phyloP scores from a whole-genome alignment of 2,329 filamentous ascomycete species.

The Paraconiothyrium sp. region DNA sequence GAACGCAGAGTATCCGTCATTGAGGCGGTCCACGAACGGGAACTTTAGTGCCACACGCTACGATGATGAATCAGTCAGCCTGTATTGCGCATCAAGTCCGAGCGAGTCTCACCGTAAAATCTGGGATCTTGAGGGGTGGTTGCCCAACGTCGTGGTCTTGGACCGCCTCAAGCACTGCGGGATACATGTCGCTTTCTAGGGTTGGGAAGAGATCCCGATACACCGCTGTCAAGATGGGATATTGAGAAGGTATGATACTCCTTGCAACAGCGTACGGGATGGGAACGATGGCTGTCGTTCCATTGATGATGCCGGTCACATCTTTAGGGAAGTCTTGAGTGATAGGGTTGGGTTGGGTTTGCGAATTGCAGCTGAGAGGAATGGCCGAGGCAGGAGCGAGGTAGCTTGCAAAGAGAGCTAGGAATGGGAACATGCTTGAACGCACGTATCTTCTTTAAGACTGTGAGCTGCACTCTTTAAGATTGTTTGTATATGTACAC shows the following conservation, averaged over 20 bases:
- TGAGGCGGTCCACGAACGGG: slow-evolving; percentile 64
- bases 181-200: slow-evolving; percentile 63
- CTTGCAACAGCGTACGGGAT: slow-evolving; percentile 60
- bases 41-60: slow-evolving; percentile 55
- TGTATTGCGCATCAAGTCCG: neutral
- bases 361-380: slow-evolving; percentile 35
- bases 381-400: neutral
- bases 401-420: neutral
- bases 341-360: slow-evolving; percentile 58
- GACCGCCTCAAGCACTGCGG: slow-evolving; percentile 60
- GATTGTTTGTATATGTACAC: too few relatives aligned
- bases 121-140: slow-evolving; percentile 53
- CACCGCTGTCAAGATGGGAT: slow-evolving; percentile 59
- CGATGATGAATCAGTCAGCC: neutral
- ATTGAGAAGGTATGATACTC: slow-evolving; percentile 59
- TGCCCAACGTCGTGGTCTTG: slow-evolving; percentile 63
- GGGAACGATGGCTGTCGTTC: slow-evolving; percentile 62
- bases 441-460: neutral
- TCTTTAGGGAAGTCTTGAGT: slow-evolving; percentile 57
- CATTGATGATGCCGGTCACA: slow-evolving; percentile 64
- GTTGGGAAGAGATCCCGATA: slow-evolving; percentile 59
- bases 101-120: slow-evolving; percentile 58
- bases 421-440: neutral
- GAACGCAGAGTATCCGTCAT: slow-evolving; percentile 62
- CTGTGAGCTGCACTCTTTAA: too few relatives aligned